These are phyloP conservation scores for Gyromitra esculenta DNA, from an alignment of 2,329 filamentous ascomycete genomes.

Conservation along the genomic window DNA sequence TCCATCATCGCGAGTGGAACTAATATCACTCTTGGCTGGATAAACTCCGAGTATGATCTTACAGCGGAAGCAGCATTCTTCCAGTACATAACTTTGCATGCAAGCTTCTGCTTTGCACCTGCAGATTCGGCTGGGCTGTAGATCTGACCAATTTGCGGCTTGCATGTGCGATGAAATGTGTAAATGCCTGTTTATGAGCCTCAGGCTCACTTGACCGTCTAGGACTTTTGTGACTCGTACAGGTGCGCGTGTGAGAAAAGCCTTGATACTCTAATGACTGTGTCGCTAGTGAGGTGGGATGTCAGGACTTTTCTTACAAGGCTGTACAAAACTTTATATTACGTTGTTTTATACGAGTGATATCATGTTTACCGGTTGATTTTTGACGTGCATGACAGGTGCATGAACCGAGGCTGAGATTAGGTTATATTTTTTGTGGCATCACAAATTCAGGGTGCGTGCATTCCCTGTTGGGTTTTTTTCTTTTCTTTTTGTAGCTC, in stretches of 20 bases:
- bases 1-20: not conserved
- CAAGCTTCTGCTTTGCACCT: not conserved
- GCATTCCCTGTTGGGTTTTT: not conserved
- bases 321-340: not conserved
- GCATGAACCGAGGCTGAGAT: slow-evolving; percentile 31
- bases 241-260: not conserved
- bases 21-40: not conserved
- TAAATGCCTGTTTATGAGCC: not conserved
- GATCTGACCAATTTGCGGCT: not conserved
- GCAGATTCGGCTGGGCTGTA: not conserved
- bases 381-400: slow-evolving; percentile 7
- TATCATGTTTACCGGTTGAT: slow-evolving; percentile 24
- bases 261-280: too few species aligned
- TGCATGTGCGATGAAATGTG: slow-evolving; percentile 26
- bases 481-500: not conserved
- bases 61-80: slow-evolving; percentile 5
- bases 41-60: not conserved
- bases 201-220: not conserved
- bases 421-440: not conserved
- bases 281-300: too few species aligned
- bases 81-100: not conserved
- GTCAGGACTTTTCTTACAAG: too few species aligned
- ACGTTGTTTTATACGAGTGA: not conserved
- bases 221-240: not conserved
- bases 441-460: not conserved